Evolutionary conservation across 2,329 filamentous ascomycete species (phyloP).

Genomic region (Neocatenulostroma microsporum): DNA sequence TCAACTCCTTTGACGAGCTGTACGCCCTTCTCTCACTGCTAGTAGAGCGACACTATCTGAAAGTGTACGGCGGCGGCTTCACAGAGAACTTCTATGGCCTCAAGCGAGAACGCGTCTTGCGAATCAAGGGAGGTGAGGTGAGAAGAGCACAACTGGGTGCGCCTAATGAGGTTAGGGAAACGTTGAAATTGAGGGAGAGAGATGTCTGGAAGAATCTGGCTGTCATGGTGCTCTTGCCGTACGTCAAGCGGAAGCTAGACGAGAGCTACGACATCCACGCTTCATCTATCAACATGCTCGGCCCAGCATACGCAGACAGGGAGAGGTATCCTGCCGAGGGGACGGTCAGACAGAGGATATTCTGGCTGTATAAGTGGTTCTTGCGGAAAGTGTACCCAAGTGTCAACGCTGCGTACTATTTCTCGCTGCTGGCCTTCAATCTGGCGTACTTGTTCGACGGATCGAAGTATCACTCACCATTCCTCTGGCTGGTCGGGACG

Average conservation of each 20-base stretch:
- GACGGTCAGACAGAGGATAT: conserved; percentile 61
- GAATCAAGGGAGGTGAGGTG: conserved; percentile 64
- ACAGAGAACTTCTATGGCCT: conserved; percentile 98
- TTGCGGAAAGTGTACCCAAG: conserved; percentile 80
- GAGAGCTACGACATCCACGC: conserved; percentile 90
- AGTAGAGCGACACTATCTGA: conserved; percentile 88
- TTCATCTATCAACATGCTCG: conserved; percentile 53
- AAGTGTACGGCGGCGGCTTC: conserved; percentile 81
- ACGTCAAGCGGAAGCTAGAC: conserved; percentile 86
- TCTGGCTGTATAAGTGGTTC: conserved; percentile 87
- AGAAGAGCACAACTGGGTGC: conserved; percentile 73
- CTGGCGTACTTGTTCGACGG: conserved; percentile 90
- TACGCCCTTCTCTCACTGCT: conserved; percentile 79
- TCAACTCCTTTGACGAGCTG: conserved; percentile 95
- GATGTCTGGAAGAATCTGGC: conserved; percentile 88
- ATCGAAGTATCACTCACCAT: conserved; percentile 79
- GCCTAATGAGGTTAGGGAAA: conserved; percentile 65
- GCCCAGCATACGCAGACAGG: conserved; percentile 49
- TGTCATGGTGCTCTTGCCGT: conserved; percentile 80
- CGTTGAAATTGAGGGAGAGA: conserved; percentile 56
- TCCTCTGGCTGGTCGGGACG: conserved; percentile 85
- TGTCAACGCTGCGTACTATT: conserved; percentile 90
- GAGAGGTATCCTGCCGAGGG: conserved; percentile 63
- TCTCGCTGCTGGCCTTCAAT: conserved; percentile 80
- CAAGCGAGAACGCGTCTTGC: conserved; percentile 79